Evolutionary conservation across 768 basidiomycete genomes (phyloP).

Genomic region (Leccinum barrowsii): DNA sequence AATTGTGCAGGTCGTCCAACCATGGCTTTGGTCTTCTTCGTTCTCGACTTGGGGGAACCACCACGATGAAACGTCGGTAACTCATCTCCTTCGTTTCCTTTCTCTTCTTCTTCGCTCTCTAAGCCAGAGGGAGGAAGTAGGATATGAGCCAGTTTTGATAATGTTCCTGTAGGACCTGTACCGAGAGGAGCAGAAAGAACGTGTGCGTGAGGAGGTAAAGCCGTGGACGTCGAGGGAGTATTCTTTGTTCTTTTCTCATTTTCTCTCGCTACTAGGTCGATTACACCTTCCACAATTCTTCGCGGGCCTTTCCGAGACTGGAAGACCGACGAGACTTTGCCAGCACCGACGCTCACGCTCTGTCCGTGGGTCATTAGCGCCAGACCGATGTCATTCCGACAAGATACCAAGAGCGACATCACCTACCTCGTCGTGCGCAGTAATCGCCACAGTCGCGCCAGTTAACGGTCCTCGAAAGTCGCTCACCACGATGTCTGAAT

Average conservation of each 20-base stretch:
- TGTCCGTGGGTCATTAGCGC: conserved; percentile 4
- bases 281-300: not conserved
- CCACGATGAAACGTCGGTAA: conserved; percentile 19
- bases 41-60: conserved; percentile 6
- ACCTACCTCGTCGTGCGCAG: not conserved
- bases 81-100: conserved; percentile 11
- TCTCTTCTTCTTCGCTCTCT: conserved; percentile 12
- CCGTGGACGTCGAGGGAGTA: not conserved
- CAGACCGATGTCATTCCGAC: not conserved
- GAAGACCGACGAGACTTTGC: not conserved
- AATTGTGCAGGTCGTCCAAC: conserved; percentile 4
- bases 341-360: conserved; percentile 3
- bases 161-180: not conserved
- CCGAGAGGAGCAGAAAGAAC: conserved; percentile 3
- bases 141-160: conserved; percentile 15
- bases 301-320: not conserved
- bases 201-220: not conserved
- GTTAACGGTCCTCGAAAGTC: conserved; percentile 1
- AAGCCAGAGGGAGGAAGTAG: conserved; percentile 4
- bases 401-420: conserved; percentile 1
- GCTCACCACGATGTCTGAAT: conserved; percentile 20
- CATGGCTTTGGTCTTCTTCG: not conserved
- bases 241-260: not conserved
- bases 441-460: not conserved
- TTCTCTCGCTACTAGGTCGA: conserved; percentile 8